Conservation (phyloP, 768 basidiomycete species). For the Lactifluus rugatus region DNA sequence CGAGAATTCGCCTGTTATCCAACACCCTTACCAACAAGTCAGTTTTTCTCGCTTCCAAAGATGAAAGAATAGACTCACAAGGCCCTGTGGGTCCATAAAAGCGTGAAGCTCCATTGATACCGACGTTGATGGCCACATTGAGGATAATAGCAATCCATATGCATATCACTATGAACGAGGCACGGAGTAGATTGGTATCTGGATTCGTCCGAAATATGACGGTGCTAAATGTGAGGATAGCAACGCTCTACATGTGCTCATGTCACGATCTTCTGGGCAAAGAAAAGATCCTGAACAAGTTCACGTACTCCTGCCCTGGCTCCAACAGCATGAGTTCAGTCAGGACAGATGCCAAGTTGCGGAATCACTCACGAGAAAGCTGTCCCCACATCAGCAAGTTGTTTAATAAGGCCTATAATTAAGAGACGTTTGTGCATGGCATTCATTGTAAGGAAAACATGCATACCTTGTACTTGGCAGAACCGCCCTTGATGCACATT, state of each 20-base stretch:
- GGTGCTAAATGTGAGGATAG: conserved; percentile 32
- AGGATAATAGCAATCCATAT: conserved; percentile 36
- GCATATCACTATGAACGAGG: conserved; percentile 25
- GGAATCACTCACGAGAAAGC: conserved; percentile 16
- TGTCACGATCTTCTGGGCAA: not conserved
- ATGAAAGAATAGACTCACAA: conserved; percentile 25
- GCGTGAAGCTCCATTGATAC: conserved; percentile 25
- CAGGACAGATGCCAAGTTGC: not conserved
- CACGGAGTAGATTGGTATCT: conserved; percentile 25
- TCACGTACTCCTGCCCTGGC: conserved; percentile 10
- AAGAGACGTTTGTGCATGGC: not conserved
- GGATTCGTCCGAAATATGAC: conserved; percentile 29
- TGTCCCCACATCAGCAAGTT: conserved; percentile 16
- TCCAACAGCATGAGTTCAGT: not conserved
- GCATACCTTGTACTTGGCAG: conserved; percentile 15
- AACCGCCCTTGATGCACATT: not conserved
- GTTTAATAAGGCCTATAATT: conserved; percentile 14
- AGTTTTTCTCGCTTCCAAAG: not conserved
- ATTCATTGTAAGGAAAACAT: not conserved
- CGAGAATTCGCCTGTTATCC: conserved; percentile 32
- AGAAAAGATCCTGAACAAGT: not conserved
- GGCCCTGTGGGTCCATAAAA: conserved; percentile 36
- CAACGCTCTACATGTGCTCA: conserved; percentile 25
- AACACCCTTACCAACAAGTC: conserved; percentile 36
- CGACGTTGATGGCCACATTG: conserved; percentile 32